These are phyloP conservation scores for Thelephora terrestris DNA, from an alignment of 1,284 basidiomycete species.

Conservation along the genomic window DNA sequence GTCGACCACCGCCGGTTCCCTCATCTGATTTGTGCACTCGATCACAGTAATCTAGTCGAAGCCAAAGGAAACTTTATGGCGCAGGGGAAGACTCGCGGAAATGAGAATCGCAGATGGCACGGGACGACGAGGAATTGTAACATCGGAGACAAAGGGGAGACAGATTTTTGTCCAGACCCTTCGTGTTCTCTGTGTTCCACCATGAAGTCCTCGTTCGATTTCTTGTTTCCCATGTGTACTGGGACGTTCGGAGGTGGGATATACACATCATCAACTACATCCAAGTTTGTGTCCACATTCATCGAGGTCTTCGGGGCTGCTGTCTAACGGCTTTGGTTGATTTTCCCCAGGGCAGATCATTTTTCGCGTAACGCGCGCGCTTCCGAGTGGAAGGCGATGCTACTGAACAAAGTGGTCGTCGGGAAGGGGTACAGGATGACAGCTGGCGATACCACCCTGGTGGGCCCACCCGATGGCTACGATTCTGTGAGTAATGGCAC, in stretches of 20 bases:
- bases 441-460: conserved; percentile 40
- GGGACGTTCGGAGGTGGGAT: conserved; percentile 54
- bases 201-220: conserved; percentile 47
- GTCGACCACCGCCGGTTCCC: not conserved
- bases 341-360: conserved; percentile 44
- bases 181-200: conserved; percentile 52
- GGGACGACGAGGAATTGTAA: conserved; percentile 44
- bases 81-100: conserved; percentile 42
- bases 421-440: conserved; percentile 53
- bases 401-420: conserved; percentile 57
- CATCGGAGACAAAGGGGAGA: conserved; percentile 48
- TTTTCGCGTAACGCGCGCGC: conserved; percentile 43
- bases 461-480: conserved; percentile 44
- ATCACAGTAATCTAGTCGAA: conserved; percentile 39
- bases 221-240: conserved; percentile 51
- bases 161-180: conserved; percentile 39
- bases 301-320: not conserved
- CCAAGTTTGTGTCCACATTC: conserved; percentile 33
- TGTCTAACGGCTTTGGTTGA: not conserved
- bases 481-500: conserved; percentile 22
- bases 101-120: conserved; percentile 53
- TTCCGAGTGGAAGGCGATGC: conserved; percentile 45
- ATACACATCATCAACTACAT: conserved; percentile 49
- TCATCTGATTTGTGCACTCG: not conserved
- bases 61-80: conserved; percentile 41